Evolutionary conservation across 2,329 filamentous ascomycete species (phyloP).

Genomic region (Thielaviopsis punctulata): DNA sequence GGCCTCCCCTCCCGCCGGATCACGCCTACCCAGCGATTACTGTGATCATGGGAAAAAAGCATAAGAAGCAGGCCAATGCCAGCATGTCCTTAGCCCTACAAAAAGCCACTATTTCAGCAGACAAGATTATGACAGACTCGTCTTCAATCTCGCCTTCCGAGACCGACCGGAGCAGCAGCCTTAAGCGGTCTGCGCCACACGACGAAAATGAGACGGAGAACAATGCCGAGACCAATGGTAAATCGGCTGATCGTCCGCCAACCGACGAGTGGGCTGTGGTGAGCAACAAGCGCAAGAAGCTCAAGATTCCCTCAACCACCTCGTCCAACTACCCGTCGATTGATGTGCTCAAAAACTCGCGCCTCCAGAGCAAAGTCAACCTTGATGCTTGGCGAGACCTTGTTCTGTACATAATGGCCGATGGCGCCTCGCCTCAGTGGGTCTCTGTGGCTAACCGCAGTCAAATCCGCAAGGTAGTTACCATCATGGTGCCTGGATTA

Average conservation of each 20-base stretch:
- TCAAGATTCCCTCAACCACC: conserved; percentile 40
- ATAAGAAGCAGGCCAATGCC: conserved; percentile 12
- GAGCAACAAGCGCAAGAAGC: conserved; percentile 34
- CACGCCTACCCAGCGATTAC: not conserved
- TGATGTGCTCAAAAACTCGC: conserved; percentile 37
- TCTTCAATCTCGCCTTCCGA: not conserved
- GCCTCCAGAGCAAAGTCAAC: conserved; percentile 44
- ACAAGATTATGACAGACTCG: not conserved
- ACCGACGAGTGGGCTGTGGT: conserved; percentile 37
- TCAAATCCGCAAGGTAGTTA: conserved; percentile 61
- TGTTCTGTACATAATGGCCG: conserved; percentile 49
- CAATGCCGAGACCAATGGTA: conserved; percentile 2
- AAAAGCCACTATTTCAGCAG: conserved; percentile 9
- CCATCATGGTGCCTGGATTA: conserved; percentile 80
- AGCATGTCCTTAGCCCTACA: conserved; percentile 10
- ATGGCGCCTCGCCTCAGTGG: conserved; percentile 48
- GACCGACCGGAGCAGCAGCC: conserved; percentile 22
- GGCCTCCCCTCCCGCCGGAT: not conserved
- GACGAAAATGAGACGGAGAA: conserved; percentile 24
- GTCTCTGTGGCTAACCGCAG: conserved; percentile 44
- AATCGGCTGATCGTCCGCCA: conserved; percentile 12
- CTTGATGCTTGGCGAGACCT: conserved; percentile 46
- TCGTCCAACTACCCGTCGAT: conserved; percentile 43
- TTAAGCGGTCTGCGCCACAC: conserved; percentile 33
- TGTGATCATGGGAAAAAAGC: conserved; percentile 15